Evolutionary conservation across 164 flowering plant genomes (phyloP), one percentile per base, ranked within the genome.

Genomic region (Berberis vulgaris): DNA sequence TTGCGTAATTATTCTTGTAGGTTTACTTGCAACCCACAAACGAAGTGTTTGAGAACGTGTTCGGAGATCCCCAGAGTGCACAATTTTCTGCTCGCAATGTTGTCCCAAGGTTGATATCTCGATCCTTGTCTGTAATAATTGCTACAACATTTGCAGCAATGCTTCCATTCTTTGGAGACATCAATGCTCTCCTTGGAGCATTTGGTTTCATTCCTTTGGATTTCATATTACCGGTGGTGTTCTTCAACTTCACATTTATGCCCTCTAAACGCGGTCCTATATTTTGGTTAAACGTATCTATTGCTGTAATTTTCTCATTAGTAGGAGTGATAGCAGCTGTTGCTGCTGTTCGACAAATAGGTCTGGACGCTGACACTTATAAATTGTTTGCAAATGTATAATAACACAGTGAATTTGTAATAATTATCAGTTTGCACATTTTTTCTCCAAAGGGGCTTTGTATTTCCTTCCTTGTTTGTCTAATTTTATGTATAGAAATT

Each of bases 161-260:
- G 98, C 82, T 93, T 41, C 98, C 98, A 5, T 93, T 93, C 74
- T 89, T 89, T 6, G 97, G 96, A 45, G 98, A 89, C 69, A 80
- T 93, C 40, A 90, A 82, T 64, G 77, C 90, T 0, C 13, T 93
- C 47, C 72, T 84, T 3, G 98, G 98, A 10, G 88, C 98, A 3
- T 81, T 88, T 62, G 95, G 91, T 2, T 84, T 82, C 78, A 62
- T 88, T 49, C 97, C 96, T 12, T 79, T 87, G 0, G 96, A 92
- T 72, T 89, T 89, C 43, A 69, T 89, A 5, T 61, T 87, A 76
- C 96, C 98, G 0, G 78, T 81, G 54, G 69, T 91, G 63, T 87
- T 89, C 82, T 89, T 68, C 76, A 91, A 89, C 74, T 53, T 83
- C 49, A 86, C 98, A 4, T 89, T 86, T 41, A 84, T 74, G 67